Base-by-base conservation (phyloP, 2,329 filamentous ascomycete species). In the Macroventuria anomochaeta region DNA sequence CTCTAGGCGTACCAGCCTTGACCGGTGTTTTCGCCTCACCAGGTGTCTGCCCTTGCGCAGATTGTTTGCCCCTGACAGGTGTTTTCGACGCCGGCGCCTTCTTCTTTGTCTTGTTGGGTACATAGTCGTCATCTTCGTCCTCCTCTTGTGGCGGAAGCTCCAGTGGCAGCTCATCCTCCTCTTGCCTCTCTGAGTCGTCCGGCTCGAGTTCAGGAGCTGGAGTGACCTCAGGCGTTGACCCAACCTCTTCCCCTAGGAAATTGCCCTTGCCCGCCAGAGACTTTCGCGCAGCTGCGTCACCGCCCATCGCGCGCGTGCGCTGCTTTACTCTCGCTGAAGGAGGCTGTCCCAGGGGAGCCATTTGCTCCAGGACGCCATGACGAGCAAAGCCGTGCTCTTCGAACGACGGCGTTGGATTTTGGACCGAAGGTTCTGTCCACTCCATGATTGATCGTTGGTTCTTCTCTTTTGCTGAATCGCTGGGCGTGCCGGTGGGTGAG, bases 281-380 rank as follows among this genome's bases (percentile, higher is more conserved):
- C 21, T 73, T 74, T 48, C 78, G 76, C 44, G 76, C 74, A 18
- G 59, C 58, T 46, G 61, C 56, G 37, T 61, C 43, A 18, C 74
- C 71, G 38, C 73, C 75, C 42, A 79, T 76, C 25, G 72, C 70
- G 67, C 79, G 82, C 53, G 81, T 72, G 61, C 81, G 80, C 57
- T 79, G 78, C 76, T 86, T 85, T 61, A 86, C 79, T 70, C 85
- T 83, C 40, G 82, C 76, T 18, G 81, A 82, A 11, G 92, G 92
- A 63, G 87, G 80, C 48, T 86, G 83, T 33, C 92, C 92, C 50
- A 96, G 78, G 21, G 92, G 88, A 46, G 87, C 87, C 92, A 96
- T 96, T 66, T 88, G 88, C 74, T 90, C 88, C 53, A 96, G 80
- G 15, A 96, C 89, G 59, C 90, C 90, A 72, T 86, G 85, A 41